Evolutionary conservation across 768 basidiomycete genomes (phyloP).

Genomic region (Phylloporus sp.): DNA sequence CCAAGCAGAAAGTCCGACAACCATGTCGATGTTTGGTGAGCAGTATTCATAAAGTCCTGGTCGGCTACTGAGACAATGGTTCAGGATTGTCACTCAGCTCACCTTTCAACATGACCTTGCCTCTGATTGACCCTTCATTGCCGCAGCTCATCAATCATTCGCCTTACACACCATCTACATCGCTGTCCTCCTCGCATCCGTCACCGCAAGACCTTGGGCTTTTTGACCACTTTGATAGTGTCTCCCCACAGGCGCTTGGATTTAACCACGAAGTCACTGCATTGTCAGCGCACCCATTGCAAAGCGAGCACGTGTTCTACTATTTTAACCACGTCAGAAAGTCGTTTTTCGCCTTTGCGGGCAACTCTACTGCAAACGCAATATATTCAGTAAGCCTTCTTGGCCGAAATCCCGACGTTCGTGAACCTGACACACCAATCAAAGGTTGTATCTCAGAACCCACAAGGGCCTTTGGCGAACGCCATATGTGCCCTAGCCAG

Average conservation of each 20-base stretch:
- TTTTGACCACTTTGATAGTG: conserved; percentile 35
- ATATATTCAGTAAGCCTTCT: conserved; percentile 55
- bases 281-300: conserved; percentile 39
- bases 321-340: conserved; percentile 71
- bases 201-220: conserved; percentile 31
- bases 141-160: conserved; percentile 29
- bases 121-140: conserved; percentile 25
- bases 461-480: conserved; percentile 64
- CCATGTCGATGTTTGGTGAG: conserved; percentile 29
- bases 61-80: conserved; percentile 9
- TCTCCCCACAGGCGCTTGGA: conserved; percentile 28
- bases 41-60: neutral
- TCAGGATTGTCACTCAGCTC: conserved; percentile 28
- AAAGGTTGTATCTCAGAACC: conserved; percentile 54
- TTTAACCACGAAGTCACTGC: conserved; percentile 19
- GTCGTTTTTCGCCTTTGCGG: conserved; percentile 61
- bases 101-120: conserved; percentile 26
- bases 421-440: conserved; percentile 11
- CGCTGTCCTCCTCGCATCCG: conserved; percentile 32
- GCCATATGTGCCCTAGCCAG: conserved; percentile 73
- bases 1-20: conserved; percentile 23
- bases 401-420: conserved; percentile 1
- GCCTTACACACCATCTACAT: conserved; percentile 32
- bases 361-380: conserved; percentile 55
- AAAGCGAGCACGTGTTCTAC: conserved; percentile 60